Conservation (phyloP, 2,329 filamentous ascomycete species). For the Pseudohalonectria lignicola region DNA sequence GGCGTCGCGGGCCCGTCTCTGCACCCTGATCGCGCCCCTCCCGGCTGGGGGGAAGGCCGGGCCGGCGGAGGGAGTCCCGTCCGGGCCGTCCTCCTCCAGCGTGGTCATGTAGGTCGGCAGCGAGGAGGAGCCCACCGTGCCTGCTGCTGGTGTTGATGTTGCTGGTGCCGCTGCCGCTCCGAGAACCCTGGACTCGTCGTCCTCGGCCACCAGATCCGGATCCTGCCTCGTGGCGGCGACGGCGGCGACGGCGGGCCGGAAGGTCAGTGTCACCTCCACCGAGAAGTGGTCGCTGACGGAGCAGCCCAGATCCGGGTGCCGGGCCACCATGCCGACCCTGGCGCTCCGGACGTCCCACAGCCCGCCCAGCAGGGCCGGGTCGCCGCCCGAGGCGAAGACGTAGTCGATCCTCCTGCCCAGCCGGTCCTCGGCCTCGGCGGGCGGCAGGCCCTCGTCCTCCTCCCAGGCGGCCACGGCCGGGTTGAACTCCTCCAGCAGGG, state of each 20-base stretch:
- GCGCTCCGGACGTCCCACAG: conserved; percentile 61
- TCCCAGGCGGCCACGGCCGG: neutral
- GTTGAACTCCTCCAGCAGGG: conserved; percentile 32
- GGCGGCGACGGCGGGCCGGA: neutral
- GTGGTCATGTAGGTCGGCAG: neutral
- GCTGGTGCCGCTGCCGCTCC: no score
- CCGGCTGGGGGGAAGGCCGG: no score
- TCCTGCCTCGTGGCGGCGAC: neutral
- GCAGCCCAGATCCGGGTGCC: conserved; percentile 71
- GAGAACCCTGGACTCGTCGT: no score
- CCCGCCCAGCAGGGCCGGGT: conserved; percentile 15
- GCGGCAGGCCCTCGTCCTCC: conserved; percentile 10
- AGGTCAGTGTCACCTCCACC: conserved; percentile 62
- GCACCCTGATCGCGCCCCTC: no score
- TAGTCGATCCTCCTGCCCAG: conserved; percentile 87
- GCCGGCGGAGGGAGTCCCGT: no score
- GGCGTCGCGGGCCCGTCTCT: neutral
- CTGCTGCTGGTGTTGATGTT: no score
- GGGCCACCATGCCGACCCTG: conserved; percentile 68
- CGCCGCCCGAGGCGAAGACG: conserved; percentile 61
- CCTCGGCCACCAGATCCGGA: no score
- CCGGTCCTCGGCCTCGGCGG: conserved; percentile 57
- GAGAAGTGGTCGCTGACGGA: conserved; percentile 94
- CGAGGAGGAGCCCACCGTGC: neutral
- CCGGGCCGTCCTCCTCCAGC: neutral